Percentiles rank a stretch among this genome's conserved stretches.
These are phyloP conservation scores for Platanus orientalis DNA, from an alignment of 164 flowering plant species.

Conservation along the genomic window DNA sequence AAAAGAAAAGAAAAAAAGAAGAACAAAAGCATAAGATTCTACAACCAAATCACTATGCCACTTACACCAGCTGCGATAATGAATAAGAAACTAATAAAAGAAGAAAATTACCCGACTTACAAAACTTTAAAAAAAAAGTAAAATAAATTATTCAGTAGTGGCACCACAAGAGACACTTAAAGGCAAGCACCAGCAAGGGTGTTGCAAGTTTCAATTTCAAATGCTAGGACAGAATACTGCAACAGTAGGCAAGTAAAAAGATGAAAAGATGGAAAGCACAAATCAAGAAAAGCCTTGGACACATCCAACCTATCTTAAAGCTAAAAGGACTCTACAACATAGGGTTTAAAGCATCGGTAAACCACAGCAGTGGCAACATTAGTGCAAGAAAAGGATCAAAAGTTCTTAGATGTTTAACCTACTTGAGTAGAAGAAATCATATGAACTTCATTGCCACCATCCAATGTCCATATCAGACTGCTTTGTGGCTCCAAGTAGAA, in stretches of 20 bases:
- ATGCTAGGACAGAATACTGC: too few relatives aligned
- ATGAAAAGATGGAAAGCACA: not conserved
- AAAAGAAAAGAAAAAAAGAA: not conserved
- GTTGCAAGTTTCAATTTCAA: too few relatives aligned
- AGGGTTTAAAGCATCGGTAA: not conserved
- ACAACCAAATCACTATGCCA: too few relatives aligned
- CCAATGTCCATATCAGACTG: slow-evolving; percentile 76
- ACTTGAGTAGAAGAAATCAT: slow-evolving; percentile 97
- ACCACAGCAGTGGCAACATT: not conserved
- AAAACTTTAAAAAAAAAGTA: too few relatives aligned
- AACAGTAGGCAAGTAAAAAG: not conserved
- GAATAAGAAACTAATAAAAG: too few relatives aligned
- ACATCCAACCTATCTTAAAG: too few relatives aligned
- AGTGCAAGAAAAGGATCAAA: not conserved
- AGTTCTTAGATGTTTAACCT: slow-evolving; percentile 14
- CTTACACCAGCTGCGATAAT: too few relatives aligned
- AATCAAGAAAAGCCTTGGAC: not conserved
- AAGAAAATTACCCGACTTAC: too few relatives aligned
- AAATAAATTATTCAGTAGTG: too few relatives aligned
- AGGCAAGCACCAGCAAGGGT: too few relatives aligned
- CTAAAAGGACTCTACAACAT: too few relatives aligned
- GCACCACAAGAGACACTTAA: too few relatives aligned
- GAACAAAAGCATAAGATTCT: not conserved
- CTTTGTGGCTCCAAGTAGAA: slow-evolving; percentile 87
- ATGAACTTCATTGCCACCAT: slow-evolving; percentile 90